A percentile compares a stretch with the other conserved stretches of the same genome.
phyloP scores from a whole-genome alignment of 768 basidiomycete species.

The Psilocybe cubensis region DNA sequence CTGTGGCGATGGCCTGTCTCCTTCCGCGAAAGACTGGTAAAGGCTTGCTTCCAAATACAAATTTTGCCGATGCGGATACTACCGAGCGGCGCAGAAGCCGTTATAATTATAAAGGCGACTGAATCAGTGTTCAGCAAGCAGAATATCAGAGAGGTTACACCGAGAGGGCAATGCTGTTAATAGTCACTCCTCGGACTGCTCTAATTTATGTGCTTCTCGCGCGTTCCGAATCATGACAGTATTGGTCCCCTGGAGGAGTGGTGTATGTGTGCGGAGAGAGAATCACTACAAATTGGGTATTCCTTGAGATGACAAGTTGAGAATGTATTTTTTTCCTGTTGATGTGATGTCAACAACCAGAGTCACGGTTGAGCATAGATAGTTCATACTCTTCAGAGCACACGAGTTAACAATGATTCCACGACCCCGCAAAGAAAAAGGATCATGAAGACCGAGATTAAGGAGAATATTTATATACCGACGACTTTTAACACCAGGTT shows the following conservation, averaged over 20 bases:
- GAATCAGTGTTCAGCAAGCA: background rate
- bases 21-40: background rate
- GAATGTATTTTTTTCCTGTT: background rate
- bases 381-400: background rate
- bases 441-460: background rate
- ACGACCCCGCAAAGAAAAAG: background rate
- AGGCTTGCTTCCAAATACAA: background rate
- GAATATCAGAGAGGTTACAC: constrained; percentile 11
- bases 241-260: background rate
- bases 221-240: background rate
- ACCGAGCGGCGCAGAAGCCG: constrained; percentile 3
- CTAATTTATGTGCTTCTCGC: background rate
- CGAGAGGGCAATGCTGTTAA: constrained; percentile 4
- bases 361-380: no score
- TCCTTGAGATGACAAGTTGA: background rate
- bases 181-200: constrained; percentile 8
- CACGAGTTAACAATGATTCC: background rate
- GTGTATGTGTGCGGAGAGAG: background rate
- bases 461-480: background rate
- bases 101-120: background rate
- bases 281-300: constrained; percentile 1
- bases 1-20: background rate
- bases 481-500: background rate
- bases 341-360: background rate
- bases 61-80: background rate